Percentiles rank a stretch among this genome's conserved stretches.
Conservation (phyloP, 805 yeast species). For the Tetrapisispora taiwanensis region DNA sequence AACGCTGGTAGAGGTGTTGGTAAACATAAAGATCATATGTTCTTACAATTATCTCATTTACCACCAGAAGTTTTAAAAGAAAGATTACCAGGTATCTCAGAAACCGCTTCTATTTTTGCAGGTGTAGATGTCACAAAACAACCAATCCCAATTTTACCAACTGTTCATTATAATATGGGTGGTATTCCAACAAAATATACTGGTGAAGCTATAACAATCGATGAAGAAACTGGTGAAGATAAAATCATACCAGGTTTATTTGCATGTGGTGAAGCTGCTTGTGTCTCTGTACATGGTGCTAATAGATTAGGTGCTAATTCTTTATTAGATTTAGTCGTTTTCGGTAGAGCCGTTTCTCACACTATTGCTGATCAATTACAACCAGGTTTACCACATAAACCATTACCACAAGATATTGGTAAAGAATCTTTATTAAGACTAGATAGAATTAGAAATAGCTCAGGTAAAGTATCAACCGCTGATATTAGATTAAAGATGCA, state of each 20-base stretch:
- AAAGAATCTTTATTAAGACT: conserved; percentile 81
- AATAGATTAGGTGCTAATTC: conserved; percentile 99
- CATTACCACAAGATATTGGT: conserved; percentile 80
- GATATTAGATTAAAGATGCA: conserved; percentile 89
- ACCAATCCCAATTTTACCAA: conserved; percentile 96
- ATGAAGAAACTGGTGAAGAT: conserved; percentile 77
- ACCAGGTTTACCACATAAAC: conserved; percentile 82
- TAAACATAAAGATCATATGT: conserved; percentile 89
- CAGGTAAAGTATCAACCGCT: conserved; percentile 76
- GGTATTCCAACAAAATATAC: conserved; percentile 98
- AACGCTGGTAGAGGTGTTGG: conserved; percentile 99
- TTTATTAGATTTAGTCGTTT: conserved; percentile 87
- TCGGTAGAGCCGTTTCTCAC: conserved; percentile 96
- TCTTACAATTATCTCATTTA: conserved; percentile 83
- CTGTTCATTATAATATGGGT: conserved; percentile 99
- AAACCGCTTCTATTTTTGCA: conserved; percentile 95
- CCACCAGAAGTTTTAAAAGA: conserved; percentile 88
- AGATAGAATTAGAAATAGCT: conserved; percentile 77
- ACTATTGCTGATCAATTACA: conserved; percentile 75
- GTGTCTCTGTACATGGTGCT: conserved; percentile 99
- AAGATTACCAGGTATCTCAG: conserved; percentile 98
- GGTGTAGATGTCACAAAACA: conserved; percentile 99
- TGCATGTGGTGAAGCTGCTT: conserved; percentile 99
- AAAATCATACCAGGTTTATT: conserved; percentile 82
- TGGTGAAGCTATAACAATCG: conserved; percentile 84